Percentiles rank a stretch among this genome's conserved stretches.
These are phyloP conservation scores for Vitis hybrid DNA, from an alignment of 177 flowering plant species.

Conservation along the genomic window DNA sequence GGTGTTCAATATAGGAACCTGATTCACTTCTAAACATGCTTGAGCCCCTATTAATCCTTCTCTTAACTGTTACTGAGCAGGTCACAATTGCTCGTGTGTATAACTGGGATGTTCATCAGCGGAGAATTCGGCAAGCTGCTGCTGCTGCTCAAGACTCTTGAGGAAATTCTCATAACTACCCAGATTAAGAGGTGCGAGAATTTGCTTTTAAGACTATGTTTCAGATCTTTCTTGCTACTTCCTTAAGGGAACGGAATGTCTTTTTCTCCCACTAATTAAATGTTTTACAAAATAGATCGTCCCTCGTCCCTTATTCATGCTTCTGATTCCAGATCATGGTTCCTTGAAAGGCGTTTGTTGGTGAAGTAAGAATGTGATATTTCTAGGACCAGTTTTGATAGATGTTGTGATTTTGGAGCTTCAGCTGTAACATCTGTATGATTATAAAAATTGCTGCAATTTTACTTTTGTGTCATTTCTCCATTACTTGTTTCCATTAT, in stretches of 20 bases:
- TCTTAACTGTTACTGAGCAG: conserved; percentile 32
- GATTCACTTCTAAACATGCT: no score
- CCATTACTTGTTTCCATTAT: neutral
- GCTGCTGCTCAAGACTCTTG: conserved; percentile 34
- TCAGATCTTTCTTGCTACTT: conserved; percentile 3
- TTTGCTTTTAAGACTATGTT: conserved; percentile 7
- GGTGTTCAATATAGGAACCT: no score
- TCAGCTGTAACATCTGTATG: conserved; percentile 1
- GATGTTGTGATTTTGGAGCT: conserved; percentile 3
- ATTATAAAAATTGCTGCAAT: neutral
- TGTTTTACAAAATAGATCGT: neutral
- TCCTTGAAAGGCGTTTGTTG: neutral
- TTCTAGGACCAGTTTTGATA: conserved; percentile 15
- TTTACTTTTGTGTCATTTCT: neutral
- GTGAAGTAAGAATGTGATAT: neutral
- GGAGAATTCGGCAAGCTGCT: conserved; percentile 55
- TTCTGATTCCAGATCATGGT: no score
- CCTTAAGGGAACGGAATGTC: conserved; percentile 6
- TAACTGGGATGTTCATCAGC: conserved; percentile 97
- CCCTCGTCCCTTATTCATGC: no score
- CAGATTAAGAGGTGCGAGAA: conserved; percentile 5
- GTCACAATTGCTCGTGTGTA: conserved; percentile 91
- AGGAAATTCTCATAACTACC: neutral
- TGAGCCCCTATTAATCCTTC: no score
- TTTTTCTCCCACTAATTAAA: neutral